Evolutionary conservation across 2,329 filamentous ascomycete genomes (phyloP).

Genomic region (Magnaporthales sp.): DNA sequence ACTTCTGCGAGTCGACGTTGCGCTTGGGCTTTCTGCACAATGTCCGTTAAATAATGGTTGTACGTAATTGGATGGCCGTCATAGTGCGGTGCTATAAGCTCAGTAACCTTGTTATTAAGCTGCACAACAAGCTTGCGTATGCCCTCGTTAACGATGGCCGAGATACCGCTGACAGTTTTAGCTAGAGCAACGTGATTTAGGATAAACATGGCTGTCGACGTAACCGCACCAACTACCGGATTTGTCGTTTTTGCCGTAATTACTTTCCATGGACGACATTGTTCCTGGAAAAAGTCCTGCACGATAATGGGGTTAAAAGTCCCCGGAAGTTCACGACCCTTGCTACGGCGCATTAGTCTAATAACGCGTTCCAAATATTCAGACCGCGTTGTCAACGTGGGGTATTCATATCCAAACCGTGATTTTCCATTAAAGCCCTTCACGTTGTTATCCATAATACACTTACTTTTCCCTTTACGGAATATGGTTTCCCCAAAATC

Average conservation of each 20-base stretch:
- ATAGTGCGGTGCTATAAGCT: slow-evolving; percentile 18
- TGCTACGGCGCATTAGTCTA: slow-evolving; percentile 15
- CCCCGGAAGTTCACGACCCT: slow-evolving; percentile 26
- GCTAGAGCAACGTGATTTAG: slow-evolving; percentile 15
- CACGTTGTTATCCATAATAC: slow-evolving; percentile 18
- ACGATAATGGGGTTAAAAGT: slow-evolving; percentile 25
- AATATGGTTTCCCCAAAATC: slow-evolving; percentile 37
- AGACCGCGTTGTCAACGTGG: background rate
- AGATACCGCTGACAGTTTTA: slow-evolving; percentile 12
- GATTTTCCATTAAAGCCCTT: background rate
- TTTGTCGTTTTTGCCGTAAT: slow-evolving; percentile 12
- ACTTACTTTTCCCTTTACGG: slow-evolving; percentile 28
- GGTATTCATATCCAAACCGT: background rate
- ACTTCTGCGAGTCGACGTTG: slow-evolving; percentile 6
- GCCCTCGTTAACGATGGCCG: slow-evolving; percentile 12
- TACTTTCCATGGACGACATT: slow-evolving; percentile 21
- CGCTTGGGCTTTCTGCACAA: slow-evolving; percentile 19
- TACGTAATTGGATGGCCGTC: slow-evolving; percentile 29
- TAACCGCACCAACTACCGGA: slow-evolving; percentile 13
- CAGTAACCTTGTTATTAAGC: slow-evolving; percentile 15
- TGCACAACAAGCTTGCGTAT: slow-evolving; percentile 13
- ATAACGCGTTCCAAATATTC: slow-evolving; percentile 16
- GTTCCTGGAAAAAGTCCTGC: slow-evolving; percentile 21
- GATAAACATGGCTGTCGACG: slow-evolving; percentile 9
- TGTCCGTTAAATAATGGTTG: slow-evolving; percentile 26